Evolutionary conservation across 139 green algal species (phyloP), one percentile per base, ranked within the genome.

Genomic region (Astrephomene gubernaculifera): DNA sequence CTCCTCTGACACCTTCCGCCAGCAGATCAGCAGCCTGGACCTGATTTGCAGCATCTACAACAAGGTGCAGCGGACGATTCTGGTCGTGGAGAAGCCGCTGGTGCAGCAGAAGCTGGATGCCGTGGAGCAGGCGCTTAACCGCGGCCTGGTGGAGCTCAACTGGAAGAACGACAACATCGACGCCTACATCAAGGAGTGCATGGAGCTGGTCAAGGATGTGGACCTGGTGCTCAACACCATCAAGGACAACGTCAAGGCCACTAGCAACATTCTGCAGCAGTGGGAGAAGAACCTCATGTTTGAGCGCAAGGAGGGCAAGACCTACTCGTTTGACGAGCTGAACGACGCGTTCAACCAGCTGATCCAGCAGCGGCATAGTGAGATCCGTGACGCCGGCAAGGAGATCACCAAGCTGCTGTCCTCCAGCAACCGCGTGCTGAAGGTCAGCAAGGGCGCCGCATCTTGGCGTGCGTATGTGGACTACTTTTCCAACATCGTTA

Each of bases 371-470:
- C 87, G 90, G 6, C 87, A 94, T 41, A 43, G n/a, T 29, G 90
- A 96, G 76, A 94, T 97, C 67, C 85, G 89, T 27, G 95, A 90
- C 61, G 93, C 91, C 39, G 94, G 94, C 85, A 93, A 96, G 82
- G 94, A 97, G 81, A 96, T 98, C 74, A 87, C 86, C 67, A 96
- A 96, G 88, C 90, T 97, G 41, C 92, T 98, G 24, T 94, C 93
- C 24, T 90, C 71, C 71, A 94, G 82, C 60, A 96, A 96, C 87
- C 82, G 90, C 24, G 93, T 93, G 31, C 91, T 98, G 38, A 95
- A 95, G 79, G 91, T 97, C 71, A 93, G 89, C 85, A 97, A 96
- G 86, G 93, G 88, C 6, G 88, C 91, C 1, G 83, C 87, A 2
- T 86, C 84, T 6, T 98, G 95, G 95, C 93, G 92, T 57, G 89